Evolutionary conservation across 257 asterid species (phyloP), one percentile per base, ranked within the genome.

Genomic region (Nicotiana tabacum): DNA sequence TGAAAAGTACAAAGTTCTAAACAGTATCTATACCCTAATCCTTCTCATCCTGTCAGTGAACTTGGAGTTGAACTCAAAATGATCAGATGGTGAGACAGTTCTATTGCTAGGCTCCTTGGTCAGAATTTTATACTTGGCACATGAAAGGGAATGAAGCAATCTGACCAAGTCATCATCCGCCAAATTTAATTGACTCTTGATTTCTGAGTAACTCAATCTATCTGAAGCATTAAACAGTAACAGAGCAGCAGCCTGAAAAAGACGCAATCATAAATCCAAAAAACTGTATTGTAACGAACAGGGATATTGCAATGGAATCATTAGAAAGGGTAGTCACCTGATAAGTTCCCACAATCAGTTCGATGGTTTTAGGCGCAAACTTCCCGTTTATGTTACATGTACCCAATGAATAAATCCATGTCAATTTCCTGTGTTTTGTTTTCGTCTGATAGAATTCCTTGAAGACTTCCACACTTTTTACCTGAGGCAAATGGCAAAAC

Each of bases 371-470:
- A 8, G 85, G 39, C 15, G 85, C 88, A 72, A 92, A 92, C 58
- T 87, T 86, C 9, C 88, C 93, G 46, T 76, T 88, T n/a, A 92
- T 65, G 64, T 83, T 83, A 84, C 93, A 89, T 2, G 88, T 90
- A 17, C 96, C 93, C 80, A 89, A 55, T 2, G 96, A 89, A 86
- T 85, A 87, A 66, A 92, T 86, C 92, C 92, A 92, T 4, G 91
- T 85, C 55, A 91, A 88, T 67, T 85, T 92, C 81, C 93, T 87
- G 66, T 85, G 85, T 77, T 87, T 85, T n/a, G 90, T 85, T 83
- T 84, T 87, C 24, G 88, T 66, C 77, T 82, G 46, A 77, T 87
- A 89, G 81, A 87, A 89, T 69, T 89, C 93, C 82, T 87, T 88
- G 87, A 89, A 90, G 60, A 81, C 90, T 84, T 88, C 88, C 18